Evolutionary conservation across 2,329 filamentous ascomycete species (phyloP).

Genomic region (Paecilomyces variotii): DNA sequence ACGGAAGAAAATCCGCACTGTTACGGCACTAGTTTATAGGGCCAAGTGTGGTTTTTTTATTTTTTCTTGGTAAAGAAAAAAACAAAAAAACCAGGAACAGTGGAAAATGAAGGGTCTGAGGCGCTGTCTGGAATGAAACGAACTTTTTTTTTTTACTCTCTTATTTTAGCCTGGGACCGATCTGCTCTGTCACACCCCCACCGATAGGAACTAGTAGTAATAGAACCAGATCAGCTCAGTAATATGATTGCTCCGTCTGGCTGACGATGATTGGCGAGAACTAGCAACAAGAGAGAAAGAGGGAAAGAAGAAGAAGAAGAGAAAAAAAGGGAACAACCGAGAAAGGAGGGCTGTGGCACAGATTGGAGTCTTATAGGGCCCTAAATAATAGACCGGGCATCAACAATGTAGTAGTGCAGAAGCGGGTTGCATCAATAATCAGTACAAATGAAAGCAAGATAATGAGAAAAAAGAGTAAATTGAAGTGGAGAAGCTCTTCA

Average conservation of each 20-base stretch:
- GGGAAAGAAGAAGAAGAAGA: constrained; percentile 3
- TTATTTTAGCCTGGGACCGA: background rate
- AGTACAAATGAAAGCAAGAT: constrained; percentile 1
- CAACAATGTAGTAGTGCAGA: constrained; percentile 8
- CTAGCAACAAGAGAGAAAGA: background rate
- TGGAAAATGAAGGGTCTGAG: background rate
- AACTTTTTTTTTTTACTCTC: background rate
- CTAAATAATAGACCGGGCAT: background rate
- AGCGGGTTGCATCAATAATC: background rate
- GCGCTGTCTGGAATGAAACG: background rate
- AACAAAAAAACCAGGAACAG: background rate
- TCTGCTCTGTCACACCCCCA: background rate
- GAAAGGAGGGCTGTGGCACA: constrained; percentile 12
- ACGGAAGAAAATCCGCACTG: background rate
- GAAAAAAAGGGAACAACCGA: background rate
- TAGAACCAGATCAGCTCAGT: background rate
- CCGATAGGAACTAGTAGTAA: background rate
- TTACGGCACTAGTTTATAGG: background rate
- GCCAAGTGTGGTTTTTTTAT: background rate
- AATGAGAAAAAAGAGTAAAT: background rate
- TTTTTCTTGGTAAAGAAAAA: no score
- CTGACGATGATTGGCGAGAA: background rate
- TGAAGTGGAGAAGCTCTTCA: background rate
- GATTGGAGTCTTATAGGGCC: constrained; percentile 14
- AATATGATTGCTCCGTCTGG: constrained; percentile 6